Base-by-base conservation (phyloP, 2,329 filamentous ascomycete genomes). In the Xylaria sp. region DNA sequence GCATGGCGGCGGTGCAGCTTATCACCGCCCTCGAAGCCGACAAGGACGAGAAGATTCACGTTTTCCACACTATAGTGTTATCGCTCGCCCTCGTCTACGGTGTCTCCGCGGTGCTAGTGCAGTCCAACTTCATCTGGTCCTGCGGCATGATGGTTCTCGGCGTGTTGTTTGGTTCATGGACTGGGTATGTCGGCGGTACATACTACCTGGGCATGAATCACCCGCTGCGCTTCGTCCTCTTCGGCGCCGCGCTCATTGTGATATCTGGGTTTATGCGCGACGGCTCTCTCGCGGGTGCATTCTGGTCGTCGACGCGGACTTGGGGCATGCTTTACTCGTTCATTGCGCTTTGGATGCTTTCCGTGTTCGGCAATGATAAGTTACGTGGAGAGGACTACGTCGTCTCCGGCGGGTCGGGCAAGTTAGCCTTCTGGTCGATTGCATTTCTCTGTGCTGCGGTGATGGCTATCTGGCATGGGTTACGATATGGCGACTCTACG, bases 81-180 rank as follows among this genome's bases (percentile, higher is more conserved):
- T 47, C 50, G 18, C 66, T 73, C 8, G 62, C 65, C 21, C 23
- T 53, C 25, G 60, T 60, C 6, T 73, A 72, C 51, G 62, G 62
- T 5, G 9, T 59, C 3, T 40, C 60, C n/a, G 70, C 63, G 1
- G 40, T 67, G 13, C 18, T 63, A 12, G 51, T 69, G 12, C 59
- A 61, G 47, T 71, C 70, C 12, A 71, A 65, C 23, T 69, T 72
- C 25, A 71, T 72, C 25, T 73, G 62, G 66, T 71, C 66, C 6
- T 71, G 60, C 35, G 60, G 54, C 37, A 58, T 71, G 42, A 47
- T 69, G n/a, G 27, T 69, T 18, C 18, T 66, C 9, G 63, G 60
- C 42, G 48, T 25, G 21, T 71, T 59, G 70, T 47, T 69, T 27
- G 68, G 51, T 6, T 47, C 32, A 9, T 53, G 50, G 21, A 42